Conservation (phyloP, 352 stramenopile species). For the Pythium utonaiense region DNA sequence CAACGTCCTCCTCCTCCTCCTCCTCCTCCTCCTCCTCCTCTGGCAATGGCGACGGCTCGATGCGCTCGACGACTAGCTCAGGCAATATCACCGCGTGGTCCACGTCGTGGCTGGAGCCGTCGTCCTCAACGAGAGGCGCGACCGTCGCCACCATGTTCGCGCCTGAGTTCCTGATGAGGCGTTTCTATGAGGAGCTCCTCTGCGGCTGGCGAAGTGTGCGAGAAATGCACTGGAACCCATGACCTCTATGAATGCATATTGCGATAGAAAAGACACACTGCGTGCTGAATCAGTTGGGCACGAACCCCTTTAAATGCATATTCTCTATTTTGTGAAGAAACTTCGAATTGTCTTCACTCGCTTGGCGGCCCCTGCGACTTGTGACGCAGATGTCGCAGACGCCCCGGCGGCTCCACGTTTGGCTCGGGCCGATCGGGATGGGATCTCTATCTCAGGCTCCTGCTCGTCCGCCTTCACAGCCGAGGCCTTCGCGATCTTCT, state of each 20-base stretch:
- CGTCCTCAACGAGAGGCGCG: slow-evolving; percentile 9
- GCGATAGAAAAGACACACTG: background rate
- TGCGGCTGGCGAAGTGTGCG: slow-evolving; percentile 13
- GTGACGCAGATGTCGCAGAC: slow-evolving; percentile 22
- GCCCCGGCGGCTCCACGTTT: slow-evolving; percentile 8
- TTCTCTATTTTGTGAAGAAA: slow-evolving; percentile 65
- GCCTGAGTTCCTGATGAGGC: background rate
- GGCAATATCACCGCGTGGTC: background rate
- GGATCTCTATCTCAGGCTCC: background rate
- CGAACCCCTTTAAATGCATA: slow-evolving; percentile 13
- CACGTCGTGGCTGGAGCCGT: background rate
- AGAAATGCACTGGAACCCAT: slow-evolving; percentile 23
- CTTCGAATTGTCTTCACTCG: slow-evolving; percentile 54
- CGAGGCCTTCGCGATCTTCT: slow-evolving; percentile 2
- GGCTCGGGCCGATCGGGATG: background rate
- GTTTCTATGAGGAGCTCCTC: slow-evolving; percentile 1
- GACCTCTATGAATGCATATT: slow-evolving; percentile 1
- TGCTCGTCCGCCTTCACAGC: background rate
- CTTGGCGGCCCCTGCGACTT: slow-evolving; percentile 39
- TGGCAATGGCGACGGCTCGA: slow-evolving; percentile 8
- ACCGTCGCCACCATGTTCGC: slow-evolving; percentile 13
- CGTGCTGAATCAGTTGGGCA: no score
- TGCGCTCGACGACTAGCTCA: slow-evolving; percentile 21
- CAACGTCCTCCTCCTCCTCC: slow-evolving; percentile 9
- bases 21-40: background rate